Percentiles rank a stretch among this genome's conserved stretches.
Evolutionary conservation across 2,329 filamentous ascomycete species (phyloP).

Genomic region (Botrytis deweyae): DNA sequence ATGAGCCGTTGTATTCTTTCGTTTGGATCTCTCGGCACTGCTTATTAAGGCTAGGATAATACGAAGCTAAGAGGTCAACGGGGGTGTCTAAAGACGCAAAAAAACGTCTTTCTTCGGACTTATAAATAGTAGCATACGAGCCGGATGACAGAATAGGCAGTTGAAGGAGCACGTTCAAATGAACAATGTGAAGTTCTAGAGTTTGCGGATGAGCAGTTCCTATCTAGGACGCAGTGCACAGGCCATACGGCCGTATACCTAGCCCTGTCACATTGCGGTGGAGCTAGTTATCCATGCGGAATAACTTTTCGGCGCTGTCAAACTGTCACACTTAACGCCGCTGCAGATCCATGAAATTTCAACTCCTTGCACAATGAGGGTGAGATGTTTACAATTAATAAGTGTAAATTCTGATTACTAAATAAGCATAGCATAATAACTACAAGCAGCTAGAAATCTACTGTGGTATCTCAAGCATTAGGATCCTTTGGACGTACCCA

Average conservation of each 20-base stretch:
- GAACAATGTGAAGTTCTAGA: neutral
- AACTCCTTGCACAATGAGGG: neutral
- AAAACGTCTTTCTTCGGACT: neutral
- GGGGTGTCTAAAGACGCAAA: neutral
- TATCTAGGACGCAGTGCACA: neutral
- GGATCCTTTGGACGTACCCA: neutral
- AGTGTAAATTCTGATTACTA: constrained; percentile 2
- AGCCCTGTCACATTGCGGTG: neutral
- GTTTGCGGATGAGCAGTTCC: neutral
- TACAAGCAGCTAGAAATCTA: neutral
- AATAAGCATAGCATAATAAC: neutral
- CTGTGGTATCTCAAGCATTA: neutral
- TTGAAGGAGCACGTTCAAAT: neutral
- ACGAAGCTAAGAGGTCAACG: neutral
- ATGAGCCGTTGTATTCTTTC: neutral
- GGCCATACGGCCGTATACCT: neutral
- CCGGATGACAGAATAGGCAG: neutral
- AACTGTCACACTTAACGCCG: neutral
- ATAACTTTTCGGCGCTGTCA: neutral
- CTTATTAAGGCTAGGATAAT: neutral
- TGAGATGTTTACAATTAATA: neutral
- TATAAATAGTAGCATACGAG: neutral
- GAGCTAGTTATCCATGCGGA: neutral
- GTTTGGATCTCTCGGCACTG: neutral
- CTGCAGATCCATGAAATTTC: neutral